phyloP scores from a whole-genome alignment of 345 rosid genomes.

The Salix koriyanagi region DNA sequence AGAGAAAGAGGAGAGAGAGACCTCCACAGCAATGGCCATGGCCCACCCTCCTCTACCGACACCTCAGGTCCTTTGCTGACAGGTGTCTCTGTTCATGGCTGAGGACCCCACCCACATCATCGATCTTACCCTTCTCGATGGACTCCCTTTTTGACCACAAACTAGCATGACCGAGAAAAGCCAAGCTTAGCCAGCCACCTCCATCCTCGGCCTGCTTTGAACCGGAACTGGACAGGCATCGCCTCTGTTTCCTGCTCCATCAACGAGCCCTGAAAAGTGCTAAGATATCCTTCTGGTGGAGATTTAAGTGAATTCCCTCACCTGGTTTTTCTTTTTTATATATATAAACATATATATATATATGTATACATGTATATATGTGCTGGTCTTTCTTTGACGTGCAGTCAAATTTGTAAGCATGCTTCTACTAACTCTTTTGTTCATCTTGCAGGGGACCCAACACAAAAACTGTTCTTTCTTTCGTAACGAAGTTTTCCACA shows the following conservation, averaged over 20 bases:
- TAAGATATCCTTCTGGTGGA: not conserved
- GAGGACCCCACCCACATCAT: not conserved
- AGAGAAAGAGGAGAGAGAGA: too few species aligned
- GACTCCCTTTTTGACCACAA: too few species aligned
- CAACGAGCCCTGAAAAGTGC: not conserved
- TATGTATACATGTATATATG: not conserved
- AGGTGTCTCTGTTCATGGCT: not conserved
- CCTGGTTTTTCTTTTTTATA: not conserved
- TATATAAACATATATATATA: not conserved
- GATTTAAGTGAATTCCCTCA: not conserved
- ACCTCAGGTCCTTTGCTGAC: constrained; percentile 16
- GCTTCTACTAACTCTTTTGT: not conserved
- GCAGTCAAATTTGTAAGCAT: not conserved
- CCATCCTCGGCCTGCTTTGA: not conserved
- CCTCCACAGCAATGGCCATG: not conserved
- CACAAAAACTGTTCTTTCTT: not conserved
- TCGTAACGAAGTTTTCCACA: not conserved
- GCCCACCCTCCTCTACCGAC: constrained; percentile 20
- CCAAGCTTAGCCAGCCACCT: too few species aligned
- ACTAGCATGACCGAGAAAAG: too few species aligned
- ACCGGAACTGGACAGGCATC: not conserved
- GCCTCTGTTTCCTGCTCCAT: not conserved
- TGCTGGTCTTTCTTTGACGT: not conserved
- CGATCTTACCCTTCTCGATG: not conserved
- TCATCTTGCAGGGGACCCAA: not conserved